These are phyloP conservation scores for Dysphania ambrosioides DNA, from an alignment of 148 eudicot genomes.

Conservation along the genomic window DNA sequence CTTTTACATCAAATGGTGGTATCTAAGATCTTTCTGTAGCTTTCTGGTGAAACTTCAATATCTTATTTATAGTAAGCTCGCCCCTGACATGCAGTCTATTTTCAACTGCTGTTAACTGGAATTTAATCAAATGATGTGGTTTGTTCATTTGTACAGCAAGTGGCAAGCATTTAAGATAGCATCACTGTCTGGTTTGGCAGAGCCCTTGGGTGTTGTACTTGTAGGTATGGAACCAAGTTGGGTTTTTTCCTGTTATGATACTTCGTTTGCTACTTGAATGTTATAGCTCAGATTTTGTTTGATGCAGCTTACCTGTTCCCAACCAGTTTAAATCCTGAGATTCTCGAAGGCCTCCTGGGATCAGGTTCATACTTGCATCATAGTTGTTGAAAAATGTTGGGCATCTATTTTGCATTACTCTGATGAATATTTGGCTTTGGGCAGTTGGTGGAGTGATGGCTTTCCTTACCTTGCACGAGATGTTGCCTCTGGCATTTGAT, in stretches of 20 bases:
- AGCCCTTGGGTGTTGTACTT: constrained; percentile 91
- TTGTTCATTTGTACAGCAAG: constrained; percentile 55
- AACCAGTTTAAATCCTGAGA: constrained; percentile 74
- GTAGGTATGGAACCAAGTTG: constrained; percentile 53
- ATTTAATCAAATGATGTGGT: too few species aligned
- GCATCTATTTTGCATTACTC: neutral
- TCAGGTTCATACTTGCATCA: constrained; percentile 46
- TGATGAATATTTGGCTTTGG: constrained; percentile 11
- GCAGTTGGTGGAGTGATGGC: constrained; percentile 99
- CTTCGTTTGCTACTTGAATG: neutral
- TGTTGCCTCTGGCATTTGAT: constrained; percentile 97
- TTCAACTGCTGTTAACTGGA: neutral
- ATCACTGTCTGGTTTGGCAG: constrained; percentile 92
- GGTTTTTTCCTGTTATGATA: neutral
- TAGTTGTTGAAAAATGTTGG: constrained; percentile 7
- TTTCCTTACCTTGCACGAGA: constrained; percentile 93
- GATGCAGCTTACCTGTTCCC: constrained; percentile 90
- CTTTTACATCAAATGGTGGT: neutral
- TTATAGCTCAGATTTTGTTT: neutral
- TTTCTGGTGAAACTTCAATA: neutral
- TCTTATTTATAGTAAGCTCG: neutral
- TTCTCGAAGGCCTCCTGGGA: constrained; percentile 92
- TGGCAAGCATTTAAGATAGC: constrained; percentile 99
- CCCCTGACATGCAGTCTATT: neutral
- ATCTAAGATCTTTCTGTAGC: neutral